Evolutionary conservation across 192 early-diverging fungal species (phyloP).

Genomic region (Coemansia sp.): DNA sequence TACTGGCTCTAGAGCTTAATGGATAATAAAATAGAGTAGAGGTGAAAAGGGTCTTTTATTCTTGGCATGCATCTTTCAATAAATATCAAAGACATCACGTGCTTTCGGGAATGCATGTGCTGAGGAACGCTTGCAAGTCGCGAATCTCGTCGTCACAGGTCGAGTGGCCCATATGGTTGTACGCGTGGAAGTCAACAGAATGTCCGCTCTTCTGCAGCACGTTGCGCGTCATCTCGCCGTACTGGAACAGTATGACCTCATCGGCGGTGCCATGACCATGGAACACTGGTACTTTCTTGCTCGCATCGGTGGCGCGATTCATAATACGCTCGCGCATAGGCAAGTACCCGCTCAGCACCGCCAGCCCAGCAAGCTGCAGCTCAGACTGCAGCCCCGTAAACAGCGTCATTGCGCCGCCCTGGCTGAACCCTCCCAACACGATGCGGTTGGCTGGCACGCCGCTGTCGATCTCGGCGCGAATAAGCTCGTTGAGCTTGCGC

Average conservation of each 20-base stretch:
- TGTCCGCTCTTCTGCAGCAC: constrained; percentile 62
- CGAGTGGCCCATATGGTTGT: constrained; percentile 79
- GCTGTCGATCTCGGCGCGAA: constrained; percentile 72
- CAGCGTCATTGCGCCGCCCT: constrained; percentile 79
- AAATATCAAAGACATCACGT: too few species aligned
- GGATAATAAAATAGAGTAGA: not conserved
- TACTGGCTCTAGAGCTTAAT: not conserved
- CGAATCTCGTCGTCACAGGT: constrained; percentile 64
- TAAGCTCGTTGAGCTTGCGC: constrained; percentile 58
- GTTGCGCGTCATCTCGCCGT: constrained; percentile 68
- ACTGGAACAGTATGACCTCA: constrained; percentile 68
- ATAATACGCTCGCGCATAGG: constrained; percentile 54
- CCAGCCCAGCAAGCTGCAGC: constrained; percentile 66
- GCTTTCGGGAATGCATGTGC: constrained; percentile 52
- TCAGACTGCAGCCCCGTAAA: constrained; percentile 70
- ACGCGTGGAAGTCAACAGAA: constrained; percentile 72
- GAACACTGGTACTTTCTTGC: constrained; percentile 73
- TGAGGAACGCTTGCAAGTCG: constrained; percentile 69
- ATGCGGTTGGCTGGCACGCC: constrained; percentile 82
- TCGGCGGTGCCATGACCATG: constrained; percentile 84
- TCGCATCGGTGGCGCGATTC: constrained; percentile 59
- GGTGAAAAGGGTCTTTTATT: not conserved
- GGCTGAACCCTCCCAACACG: constrained; percentile 92
- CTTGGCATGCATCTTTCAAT: too few species aligned
- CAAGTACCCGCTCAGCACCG: constrained; percentile 79